Evolutionary conservation across 2,329 filamentous ascomycete genomes (phyloP), one percentile per base, ranked within the genome.

Genomic region (Colletotrichum tropicicola): DNA sequence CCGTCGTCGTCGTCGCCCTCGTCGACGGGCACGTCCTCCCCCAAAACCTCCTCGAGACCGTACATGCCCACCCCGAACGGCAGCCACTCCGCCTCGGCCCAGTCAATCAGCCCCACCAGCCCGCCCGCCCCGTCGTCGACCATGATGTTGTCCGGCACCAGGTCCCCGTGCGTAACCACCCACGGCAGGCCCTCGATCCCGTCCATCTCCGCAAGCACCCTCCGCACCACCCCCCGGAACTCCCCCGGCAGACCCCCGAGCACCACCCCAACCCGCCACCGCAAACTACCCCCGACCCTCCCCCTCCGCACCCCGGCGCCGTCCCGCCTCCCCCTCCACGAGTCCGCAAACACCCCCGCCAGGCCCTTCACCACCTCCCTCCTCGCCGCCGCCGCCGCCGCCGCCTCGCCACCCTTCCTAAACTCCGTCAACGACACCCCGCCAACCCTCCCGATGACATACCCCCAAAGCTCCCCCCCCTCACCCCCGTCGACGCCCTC

Each of bases 31-130:
- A 56, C 72, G n/a, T 82, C 70, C 59, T 79, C 76, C 1, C 88
- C 87, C 0, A 91, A 75, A 1, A 90, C 70, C 72, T 88, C 82
- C 70, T 91, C 88, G 0, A 90, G 73, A 0, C 87, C 88, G 68
- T 89, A 90, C 44, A 89, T 73, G 25, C 83, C 84, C 3, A 85
- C 78, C 0, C 88, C 89, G 68, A 89, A 88, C 0, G 88, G 88
- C 8, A 89, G 72, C 64, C 78, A 82, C 70, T 90, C 88, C 0
- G 84, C 87, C 70, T 91, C 89, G 0, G 86, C 86, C 89, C 88
- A 91, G 70, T 91, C 89, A 0, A 91, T 79, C 1, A 91, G 63
- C 1, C 88, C 89, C 0, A 71, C 78, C 7, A 90, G 70, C 3
- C 69, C 58, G 56, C 83, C 85, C 0, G 79, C 79, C 10, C 51